Evolutionary conservation across 345 rosid genomes (phyloP), one percentile per base, ranked within the genome.

Genomic region (Eucalyptus pauciflora): DNA sequence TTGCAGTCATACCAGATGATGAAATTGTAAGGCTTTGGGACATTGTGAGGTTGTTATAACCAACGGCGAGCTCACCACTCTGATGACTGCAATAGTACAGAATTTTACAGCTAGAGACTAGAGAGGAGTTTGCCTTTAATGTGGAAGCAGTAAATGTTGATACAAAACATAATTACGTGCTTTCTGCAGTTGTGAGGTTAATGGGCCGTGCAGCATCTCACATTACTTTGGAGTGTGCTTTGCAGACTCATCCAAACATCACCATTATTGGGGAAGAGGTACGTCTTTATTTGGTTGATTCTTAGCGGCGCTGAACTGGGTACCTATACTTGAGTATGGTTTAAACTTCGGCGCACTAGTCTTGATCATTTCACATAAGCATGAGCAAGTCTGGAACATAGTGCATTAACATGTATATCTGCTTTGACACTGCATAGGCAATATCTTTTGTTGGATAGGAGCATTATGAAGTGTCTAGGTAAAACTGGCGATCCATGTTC

Each of bases 141-240:
- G 27, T 37, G 83, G 29, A 76, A 41, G 48, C 83, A 20, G 83
- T 76, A 45, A 76, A 20, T 41, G 83, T 41, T 76, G 48, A 41
- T 37, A 20, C 29, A 76, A 4, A 37, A 20, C 37, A 64, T n/a
- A 64, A 7, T n/a, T 64, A 64, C 16, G 20, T 64, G 76, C 76
- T 64, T 48, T 76, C 83, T 20, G 81, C 95, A 98, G 99, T 98
- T 95, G 99, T 98, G 79, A 91, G 99, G 89, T 98, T 98, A 88
- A 98, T 98, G 99, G 99, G 99, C 56, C 99, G 99, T 91, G 99
- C 97, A 41, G 99, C 99, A 86, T 98, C 99, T 37, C 99, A 98
- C 87, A 97, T 98, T 92, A 97, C 99, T 33, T 93, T 98, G 89
- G 99, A 98, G 92, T 97, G 99, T 85, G 99, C 99, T 90, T 91